Percentiles rank a stretch among this genome's conserved stretches.
Evolutionary conservation across 208 protist species (phyloP).

Genomic region (Histomonas meleagridis): DNA sequence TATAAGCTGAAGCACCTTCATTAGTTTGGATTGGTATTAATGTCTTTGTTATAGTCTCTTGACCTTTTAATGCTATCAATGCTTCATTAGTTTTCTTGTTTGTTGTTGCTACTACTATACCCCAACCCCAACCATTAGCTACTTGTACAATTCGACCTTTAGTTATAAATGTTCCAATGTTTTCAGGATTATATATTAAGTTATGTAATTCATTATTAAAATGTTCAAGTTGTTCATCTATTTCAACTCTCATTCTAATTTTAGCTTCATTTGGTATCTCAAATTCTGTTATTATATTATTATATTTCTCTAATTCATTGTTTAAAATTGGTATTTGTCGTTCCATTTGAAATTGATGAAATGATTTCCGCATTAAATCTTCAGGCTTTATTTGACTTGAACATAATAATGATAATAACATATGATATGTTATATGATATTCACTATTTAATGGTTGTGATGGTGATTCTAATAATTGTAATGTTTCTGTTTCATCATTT

Average conservation of each 20-base stretch:
- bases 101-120: not conserved
- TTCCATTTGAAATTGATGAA: constrained; percentile 35
- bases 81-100: not conserved
- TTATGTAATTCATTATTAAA: not conserved
- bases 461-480: not conserved
- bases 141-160: not conserved
- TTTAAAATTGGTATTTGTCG: not conserved
- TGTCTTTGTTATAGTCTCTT: not conserved
- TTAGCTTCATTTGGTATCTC: not conserved
- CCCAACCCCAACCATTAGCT: not conserved
- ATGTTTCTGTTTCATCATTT: not conserved
- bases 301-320: not conserved
- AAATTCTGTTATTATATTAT: not conserved
- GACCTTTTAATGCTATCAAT: not conserved
- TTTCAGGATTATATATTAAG: not conserved
- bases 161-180: not conserved
- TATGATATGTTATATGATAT: constrained; percentile 24
- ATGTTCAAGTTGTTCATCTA: not conserved
- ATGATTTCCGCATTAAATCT: not conserved
- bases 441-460: not conserved
- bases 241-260: not conserved
- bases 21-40: not conserved
- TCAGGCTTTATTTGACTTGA: not conserved
- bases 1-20: too few relatives aligned
- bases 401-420: not conserved